Percentiles rank a stretch among this genome's conserved stretches.
These are phyloP conservation scores for Deakozyma indianensis DNA, from an alignment of 805 yeast species.

Conservation along the genomic window DNA sequence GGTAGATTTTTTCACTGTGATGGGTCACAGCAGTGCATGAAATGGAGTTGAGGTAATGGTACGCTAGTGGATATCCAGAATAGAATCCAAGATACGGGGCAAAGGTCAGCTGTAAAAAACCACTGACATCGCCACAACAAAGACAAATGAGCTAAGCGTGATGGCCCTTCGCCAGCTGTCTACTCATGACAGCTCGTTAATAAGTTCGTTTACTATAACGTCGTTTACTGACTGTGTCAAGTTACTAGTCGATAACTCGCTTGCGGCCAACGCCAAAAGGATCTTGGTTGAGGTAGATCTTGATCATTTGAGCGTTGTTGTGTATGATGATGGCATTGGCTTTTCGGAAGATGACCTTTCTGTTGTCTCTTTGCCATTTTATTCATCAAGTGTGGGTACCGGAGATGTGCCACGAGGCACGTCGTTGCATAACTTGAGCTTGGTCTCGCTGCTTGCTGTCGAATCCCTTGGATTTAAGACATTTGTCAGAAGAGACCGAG, in stretches of 20 bases:
- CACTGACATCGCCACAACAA: no score
- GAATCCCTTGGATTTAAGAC: constrained; percentile 10
- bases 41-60: no score
- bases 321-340: constrained; percentile 54
- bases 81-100: no score
- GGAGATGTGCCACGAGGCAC: constrained; percentile 30
- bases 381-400: constrained; percentile 31
- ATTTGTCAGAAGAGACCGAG: neutral
- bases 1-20: no score
- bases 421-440: constrained; percentile 33
- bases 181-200: neutral
- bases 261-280: constrained; percentile 8
- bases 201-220: neutral
- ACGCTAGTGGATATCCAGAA: no score
- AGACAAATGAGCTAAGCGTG: neutral
- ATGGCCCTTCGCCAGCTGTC: neutral
- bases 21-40: no score
- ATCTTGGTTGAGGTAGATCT: constrained; percentile 6
- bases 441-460: constrained; percentile 26
- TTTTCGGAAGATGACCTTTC: constrained; percentile 31
- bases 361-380: constrained; percentile 26
- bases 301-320: constrained; percentile 11
- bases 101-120: no score
- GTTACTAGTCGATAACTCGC: neutral
- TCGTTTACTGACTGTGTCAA: neutral